Evolutionary conservation across 352 stramenopile species (phyloP).

Genomic region (Pythium sukuiense): DNA sequence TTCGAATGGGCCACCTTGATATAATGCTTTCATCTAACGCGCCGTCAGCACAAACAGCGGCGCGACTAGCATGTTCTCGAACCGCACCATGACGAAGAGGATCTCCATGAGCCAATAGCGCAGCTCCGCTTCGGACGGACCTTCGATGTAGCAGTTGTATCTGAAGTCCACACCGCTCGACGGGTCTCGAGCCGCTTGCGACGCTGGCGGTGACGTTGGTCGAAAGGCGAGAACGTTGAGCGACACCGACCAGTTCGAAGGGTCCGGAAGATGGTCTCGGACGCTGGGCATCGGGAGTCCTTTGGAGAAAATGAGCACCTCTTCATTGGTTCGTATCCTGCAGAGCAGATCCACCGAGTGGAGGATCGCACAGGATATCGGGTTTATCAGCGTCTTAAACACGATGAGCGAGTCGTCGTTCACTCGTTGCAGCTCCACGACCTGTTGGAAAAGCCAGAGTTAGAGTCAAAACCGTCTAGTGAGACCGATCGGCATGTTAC

Average conservation of each 20-base stretch:
- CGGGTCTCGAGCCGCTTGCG: not conserved
- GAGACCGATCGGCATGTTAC: not conserved
- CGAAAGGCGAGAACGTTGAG: conserved; percentile 20
- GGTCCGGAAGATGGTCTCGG: conserved; percentile 23
- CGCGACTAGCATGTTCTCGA: conserved; percentile 40
- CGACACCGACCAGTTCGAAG: conserved; percentile 30
- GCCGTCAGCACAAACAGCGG: conserved; percentile 17
- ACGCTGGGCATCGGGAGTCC: conserved; percentile 29
- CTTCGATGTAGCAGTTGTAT: conserved; percentile 32
- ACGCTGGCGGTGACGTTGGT: not conserved
- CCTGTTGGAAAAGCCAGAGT: conserved; percentile 5
- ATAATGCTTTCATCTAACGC: not conserved
- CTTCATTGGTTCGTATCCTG: conserved; percentile 29
- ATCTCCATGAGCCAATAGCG: conserved; percentile 51
- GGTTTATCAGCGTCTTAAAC: conserved; percentile 41
- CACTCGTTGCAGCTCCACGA: conserved; percentile 38
- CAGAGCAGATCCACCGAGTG: conserved; percentile 38
- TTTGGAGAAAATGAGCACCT: conserved; percentile 37
- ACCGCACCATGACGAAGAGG: conserved; percentile 43
- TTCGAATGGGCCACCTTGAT: not conserved
- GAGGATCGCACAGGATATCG: conserved; percentile 31
- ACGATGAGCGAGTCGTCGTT: conserved; percentile 40
- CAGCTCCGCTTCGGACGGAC: conserved; percentile 27
- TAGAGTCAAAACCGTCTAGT: not conserved
- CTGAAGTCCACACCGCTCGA: conserved; percentile 22